Evolutionary conservation across 1,139 yeast genomes (phyloP), one percentile per base, ranked within the genome.

Genomic region (Hanseniaspora sp.): DNA sequence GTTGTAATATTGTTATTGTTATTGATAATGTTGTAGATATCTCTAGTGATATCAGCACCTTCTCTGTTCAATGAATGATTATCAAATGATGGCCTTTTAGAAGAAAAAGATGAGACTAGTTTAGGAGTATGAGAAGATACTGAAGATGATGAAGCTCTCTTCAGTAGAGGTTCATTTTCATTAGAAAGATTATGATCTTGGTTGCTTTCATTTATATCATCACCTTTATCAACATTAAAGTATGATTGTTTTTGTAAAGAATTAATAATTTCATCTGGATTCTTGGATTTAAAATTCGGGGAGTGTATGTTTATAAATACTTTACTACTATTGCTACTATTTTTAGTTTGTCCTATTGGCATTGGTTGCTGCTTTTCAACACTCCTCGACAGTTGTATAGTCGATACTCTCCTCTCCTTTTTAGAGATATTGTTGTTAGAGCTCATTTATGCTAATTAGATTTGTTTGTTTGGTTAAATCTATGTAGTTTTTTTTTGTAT

Each of bases 41-140:
- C 81, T 58, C 87, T 69, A 2, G 85, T 77, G 38, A 84, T 80
- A 63, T 84, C 92, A 12, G 87, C 94, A 11, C 90, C 90, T 48
- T 78, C 84, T 43, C 72, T 65, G 55, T 73, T 74, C 29, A 49
- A 49, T 9, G 53, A 43, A 28, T 43, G 37, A 13, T 49, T 46
- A n/a, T 49, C 48, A 78, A 66, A 6, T 58, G 60, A 7, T 56
- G 56, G 31, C 59, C 61, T 46, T 55, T 56, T 17, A 52, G 58
- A 17, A 55, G 59, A 43, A 54, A 40, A 23, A 45, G 49, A n/a
- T 55, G 40, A 11, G 1, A n/a, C 5, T 5, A 13, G 3, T 15
- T 29, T 31, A 31, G 45, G 31, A 6, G 28, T 48, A 11, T 33
- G 45, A 12, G 53, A 49, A 33, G 37, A 42, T 15, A 34, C 8